Base-by-base conservation (phyloP, 768 basidiomycete genomes). In the Pulveroboletus frians region DNA sequence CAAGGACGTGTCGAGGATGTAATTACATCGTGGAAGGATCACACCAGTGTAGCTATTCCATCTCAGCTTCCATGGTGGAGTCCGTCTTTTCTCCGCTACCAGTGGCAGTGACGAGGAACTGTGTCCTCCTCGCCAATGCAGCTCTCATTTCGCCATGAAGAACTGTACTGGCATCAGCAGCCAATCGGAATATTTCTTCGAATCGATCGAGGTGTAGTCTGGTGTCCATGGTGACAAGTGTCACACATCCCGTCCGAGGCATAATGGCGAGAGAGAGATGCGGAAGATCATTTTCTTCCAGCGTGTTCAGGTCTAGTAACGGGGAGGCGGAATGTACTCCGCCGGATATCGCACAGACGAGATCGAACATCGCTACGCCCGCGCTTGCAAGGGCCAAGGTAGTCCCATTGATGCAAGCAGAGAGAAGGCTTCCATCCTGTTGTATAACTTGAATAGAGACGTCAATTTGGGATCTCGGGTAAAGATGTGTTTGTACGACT, bases 391-490 rank as follows among this genome's bases (percentile, higher is more conserved):
- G 79, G 0, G 95, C 92, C 36, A 99, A 79, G 6, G 93, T 96
- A 4, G 93, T 92, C 30, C 85, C 94, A 64, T 98, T 99, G 61
- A 99, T 89, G 56, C 91, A 87, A 5, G 94, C 84, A 49, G 90
- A 87, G 20, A 97, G 77, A 36, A 97, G 74, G 0, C 90, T 90
- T 35, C 96, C 96, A 60, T 99, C 96, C 63, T 93, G 88, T 57
- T 96, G 90, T 34, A 96, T 72, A 26, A 99, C 84, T 66, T 95
- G 92, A 7, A 99, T 76, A 67, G 84, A 89, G 52, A 99, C 84
- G 69, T 95, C 91, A 65, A 99, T 96, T 65, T 93, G 85, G 30
- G 89, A 89, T 42, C 96, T 84, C 18, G 95, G 95, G 70, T 96
- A 97, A 40, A 99, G 78, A 52, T 77, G 78, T 7, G 88, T 87